Base-by-base conservation (phyloP, 495 filamentous ascomycete genomes). In the Neurospora intermedia region DNA sequence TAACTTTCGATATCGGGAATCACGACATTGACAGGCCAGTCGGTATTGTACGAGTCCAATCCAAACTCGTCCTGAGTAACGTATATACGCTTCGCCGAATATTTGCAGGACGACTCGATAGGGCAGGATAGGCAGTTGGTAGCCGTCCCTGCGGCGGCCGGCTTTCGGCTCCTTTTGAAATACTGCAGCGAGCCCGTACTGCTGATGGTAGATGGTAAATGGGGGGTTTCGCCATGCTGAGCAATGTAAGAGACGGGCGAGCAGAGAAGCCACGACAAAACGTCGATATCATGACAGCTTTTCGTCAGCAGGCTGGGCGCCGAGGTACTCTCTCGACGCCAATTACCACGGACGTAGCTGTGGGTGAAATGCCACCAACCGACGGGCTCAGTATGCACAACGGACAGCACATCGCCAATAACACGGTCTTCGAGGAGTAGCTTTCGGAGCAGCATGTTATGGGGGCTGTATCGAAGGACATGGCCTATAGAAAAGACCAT, bases 331-430 rank as follows among this genome's bases (percentile, higher is more conserved):
- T 91, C 89, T 69, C 91, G 92, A 6, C 96, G 89, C 96, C 96
- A 98, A 82, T 98, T 97, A 16, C 96, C 96, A 23, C 92, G 88
- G 31, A 99, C 96, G 76, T 97, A 98, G 76, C 89, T 92, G 82
- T 99, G 96, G 1, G 91, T 84, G 78, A 97, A 99, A 81, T 99
- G 96, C 93, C 93, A 99, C 88, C 91, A 96, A 3, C 96, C 96
- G 1, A 99, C 91, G 0, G 96, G 96, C 80, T 98, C 96, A 1
- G 91, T 93, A 78, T 98, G 96, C 74, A 95, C 92, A 43, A 98
- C 84, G 15, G 90, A 93, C 27, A 97, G 81, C 10, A 97, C 84
- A 40, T 97, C 94, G n/a, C 96, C 96, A 77, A 99, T 89, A 18
- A 88, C 87, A 15, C 85, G 83, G 16, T 95, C 89, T 74, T 90